These are phyloP conservation scores for Fremontodendron californicum DNA, from an alignment of 345 rosid genomes.

Conservation along the genomic window DNA sequence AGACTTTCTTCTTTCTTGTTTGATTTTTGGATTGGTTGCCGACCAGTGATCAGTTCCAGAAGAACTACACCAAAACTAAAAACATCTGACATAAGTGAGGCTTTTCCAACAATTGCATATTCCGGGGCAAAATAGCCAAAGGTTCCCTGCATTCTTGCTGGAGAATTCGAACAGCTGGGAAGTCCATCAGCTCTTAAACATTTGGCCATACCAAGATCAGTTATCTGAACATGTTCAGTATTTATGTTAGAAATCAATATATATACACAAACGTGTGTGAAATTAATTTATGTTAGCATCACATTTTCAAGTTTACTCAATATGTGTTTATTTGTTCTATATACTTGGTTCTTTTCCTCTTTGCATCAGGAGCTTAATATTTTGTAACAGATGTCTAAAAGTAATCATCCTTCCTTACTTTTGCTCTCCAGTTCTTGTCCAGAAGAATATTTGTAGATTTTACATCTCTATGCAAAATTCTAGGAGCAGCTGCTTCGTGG, in stretches of 20 bases:
- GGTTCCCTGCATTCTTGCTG: conserved; percentile 91
- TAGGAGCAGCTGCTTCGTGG: conserved; percentile 97
- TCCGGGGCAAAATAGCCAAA: conserved; percentile 45
- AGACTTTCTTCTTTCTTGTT: conserved; percentile 85
- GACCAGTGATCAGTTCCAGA: conserved; percentile 90
- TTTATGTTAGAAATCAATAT: not conserved
- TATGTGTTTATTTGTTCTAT: not conserved
- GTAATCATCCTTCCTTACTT: conserved; percentile 52
- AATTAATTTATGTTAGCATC: not conserved
- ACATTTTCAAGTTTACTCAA: not conserved
- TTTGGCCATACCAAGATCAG: conserved; percentile 99
- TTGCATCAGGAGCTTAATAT: no score
- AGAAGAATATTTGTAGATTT: conserved; percentile 93
- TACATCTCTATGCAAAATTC: conserved; percentile 94
- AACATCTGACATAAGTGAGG: conserved; percentile 93
- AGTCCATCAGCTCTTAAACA: conserved; percentile 69
- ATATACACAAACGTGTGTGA: not conserved
- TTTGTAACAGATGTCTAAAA: not conserved
- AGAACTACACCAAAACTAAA: conserved; percentile 97
- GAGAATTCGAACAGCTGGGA: conserved; percentile 84
- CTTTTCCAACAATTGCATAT: conserved; percentile 87
- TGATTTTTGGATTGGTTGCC: conserved; percentile 68
- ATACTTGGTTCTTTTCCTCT: no score
- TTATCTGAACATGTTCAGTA: conserved; percentile 52
- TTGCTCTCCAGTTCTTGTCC: conserved; percentile 80